Base-by-base conservation (phyloP, 2,329 filamentous ascomycete species). In the Colletotrichum agaves region DNA sequence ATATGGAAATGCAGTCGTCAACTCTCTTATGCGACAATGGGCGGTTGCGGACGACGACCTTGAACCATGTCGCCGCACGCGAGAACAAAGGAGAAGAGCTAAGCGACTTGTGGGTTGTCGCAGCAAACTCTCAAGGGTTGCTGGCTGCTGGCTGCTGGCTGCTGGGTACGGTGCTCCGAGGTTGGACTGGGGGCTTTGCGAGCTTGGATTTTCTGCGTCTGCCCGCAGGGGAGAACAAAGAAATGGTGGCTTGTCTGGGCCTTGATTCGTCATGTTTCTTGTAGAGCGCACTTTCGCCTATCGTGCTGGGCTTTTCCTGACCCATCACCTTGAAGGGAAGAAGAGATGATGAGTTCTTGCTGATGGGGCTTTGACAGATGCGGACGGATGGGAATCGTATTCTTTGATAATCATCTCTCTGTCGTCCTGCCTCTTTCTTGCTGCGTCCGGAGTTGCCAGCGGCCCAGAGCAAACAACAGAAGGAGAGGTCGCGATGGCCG, bases 181-280 rank as follows among this genome's bases (percentile, higher is more conserved):
- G 35, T 13, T 37, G 35, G 50, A 19, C 12, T 19, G 39, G 37
- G n/a, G 53, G 60, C 23, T 43, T 53, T 27, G 33, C 43, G 21
- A 33, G 23, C 41, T 52, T 55, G 55, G 31, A 31, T 53, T 56
- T 56, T 67, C 61, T 64, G 64, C 61, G 64, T 31, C 27, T 50
- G 47, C 10, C 33, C 8, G 23, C 46, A 49, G 64, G 46, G 33
- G 17, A 37, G 66, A 67, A 69, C 62, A 69, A 69, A 69, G 66
- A 43, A 62, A 39, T n/a, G 11, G 23, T 57, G 61, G 39, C 62
- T 56, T 67, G 62, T 27, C 66, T 67, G 55, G 35, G 41, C 50
- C 35, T 31, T 52, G 41, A 69, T 67, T 69, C 62, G 65, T 66
- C 61, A 66, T 66, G 62, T 69, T 57, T 69, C 56, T 61, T 61